Evolutionary conservation across 352 stramenopile species (phyloP).

Genomic region (Blastocystis sp.): DNA sequence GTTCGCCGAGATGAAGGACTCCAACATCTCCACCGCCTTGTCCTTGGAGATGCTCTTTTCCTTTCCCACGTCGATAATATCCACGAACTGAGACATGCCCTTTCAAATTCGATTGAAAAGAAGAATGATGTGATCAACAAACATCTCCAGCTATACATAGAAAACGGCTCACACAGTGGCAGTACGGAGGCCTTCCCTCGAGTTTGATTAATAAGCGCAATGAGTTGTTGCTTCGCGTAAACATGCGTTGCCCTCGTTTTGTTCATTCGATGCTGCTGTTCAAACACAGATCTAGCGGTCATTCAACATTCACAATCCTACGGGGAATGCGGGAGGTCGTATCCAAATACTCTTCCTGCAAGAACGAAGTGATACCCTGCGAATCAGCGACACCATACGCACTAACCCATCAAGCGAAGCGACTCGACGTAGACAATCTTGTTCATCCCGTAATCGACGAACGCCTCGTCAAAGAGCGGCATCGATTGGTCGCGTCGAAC

Average conservation of each 20-base stretch:
- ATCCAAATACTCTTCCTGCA: background rate
- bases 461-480: background rate
- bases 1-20: conserved; percentile 18
- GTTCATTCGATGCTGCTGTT: background rate
- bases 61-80: conserved; percentile 32
- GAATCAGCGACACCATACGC: background rate
- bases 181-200: too few relatives aligned
- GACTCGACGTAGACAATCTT: conserved; percentile 39
- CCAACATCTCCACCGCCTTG: background rate
- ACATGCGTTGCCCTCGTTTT: too few relatives aligned
- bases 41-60: conserved; percentile 19
- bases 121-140: too few relatives aligned
- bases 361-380: conserved; percentile 10
- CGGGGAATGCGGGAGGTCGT: conserved; percentile 17
- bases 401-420: background rate
- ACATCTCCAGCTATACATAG: too few relatives aligned
- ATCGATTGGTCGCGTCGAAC: background rate
- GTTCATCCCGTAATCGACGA: conserved; percentile 37
- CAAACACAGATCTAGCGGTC: background rate
- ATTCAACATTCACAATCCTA: background rate
- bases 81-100: conserved; percentile 9
- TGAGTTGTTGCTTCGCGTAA: too few relatives aligned
- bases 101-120: too few relatives aligned
- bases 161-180: too few relatives aligned
- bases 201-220: too few relatives aligned